Conservation (phyloP, 768 basidiomycete species). For the Agrocybe pediades region DNA sequence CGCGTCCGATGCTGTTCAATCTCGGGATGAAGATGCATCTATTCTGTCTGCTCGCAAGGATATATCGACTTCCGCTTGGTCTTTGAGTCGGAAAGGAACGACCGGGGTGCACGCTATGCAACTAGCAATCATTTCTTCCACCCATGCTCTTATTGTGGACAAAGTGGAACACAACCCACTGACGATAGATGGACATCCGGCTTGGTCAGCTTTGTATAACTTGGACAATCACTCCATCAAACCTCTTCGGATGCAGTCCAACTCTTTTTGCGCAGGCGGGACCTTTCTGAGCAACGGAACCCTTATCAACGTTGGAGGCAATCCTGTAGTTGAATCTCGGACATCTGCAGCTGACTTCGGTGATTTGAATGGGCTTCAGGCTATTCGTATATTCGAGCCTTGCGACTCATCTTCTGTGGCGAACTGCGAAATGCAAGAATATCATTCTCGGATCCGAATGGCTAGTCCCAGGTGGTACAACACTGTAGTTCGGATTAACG, state of each 20-base stretch:
- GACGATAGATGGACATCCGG: slow-evolving; percentile 71
- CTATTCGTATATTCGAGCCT: slow-evolving; percentile 71
- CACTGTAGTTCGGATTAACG: slow-evolving; percentile 65
- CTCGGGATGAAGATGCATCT: not conserved
- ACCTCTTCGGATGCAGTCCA: slow-evolving; percentile 68
- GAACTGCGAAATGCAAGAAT: slow-evolving; percentile 65
- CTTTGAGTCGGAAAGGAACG: slow-evolving; percentile 60
- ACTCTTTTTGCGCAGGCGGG: slow-evolving; percentile 88
- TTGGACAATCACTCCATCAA: slow-evolving; percentile 61
- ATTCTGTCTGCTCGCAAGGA: not conserved
- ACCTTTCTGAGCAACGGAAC: slow-evolving; percentile 78
- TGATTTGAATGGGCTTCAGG: slow-evolving; percentile 72
- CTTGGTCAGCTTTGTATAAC: slow-evolving; percentile 80
- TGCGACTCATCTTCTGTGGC: slow-evolving; percentile 51
- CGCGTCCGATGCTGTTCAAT: slow-evolving; percentile 1
- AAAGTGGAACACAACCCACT: slow-evolving; percentile 88
- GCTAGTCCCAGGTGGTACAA: slow-evolving; percentile 84
- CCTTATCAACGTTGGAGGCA: slow-evolving; percentile 78
- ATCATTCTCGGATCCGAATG: slow-evolving; percentile 65
- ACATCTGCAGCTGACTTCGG: slow-evolving; percentile 77
- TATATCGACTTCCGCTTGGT: slow-evolving; percentile 42
- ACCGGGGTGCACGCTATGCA: slow-evolving; percentile 86
- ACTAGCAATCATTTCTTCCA: slow-evolving; percentile 63
- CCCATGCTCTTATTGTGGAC: slow-evolving; percentile 75
- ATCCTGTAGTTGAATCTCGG: slow-evolving; percentile 67